Conservation (phyloP, 495 filamentous ascomycete genomes). For the Clavariopsis aquatica region DNA sequence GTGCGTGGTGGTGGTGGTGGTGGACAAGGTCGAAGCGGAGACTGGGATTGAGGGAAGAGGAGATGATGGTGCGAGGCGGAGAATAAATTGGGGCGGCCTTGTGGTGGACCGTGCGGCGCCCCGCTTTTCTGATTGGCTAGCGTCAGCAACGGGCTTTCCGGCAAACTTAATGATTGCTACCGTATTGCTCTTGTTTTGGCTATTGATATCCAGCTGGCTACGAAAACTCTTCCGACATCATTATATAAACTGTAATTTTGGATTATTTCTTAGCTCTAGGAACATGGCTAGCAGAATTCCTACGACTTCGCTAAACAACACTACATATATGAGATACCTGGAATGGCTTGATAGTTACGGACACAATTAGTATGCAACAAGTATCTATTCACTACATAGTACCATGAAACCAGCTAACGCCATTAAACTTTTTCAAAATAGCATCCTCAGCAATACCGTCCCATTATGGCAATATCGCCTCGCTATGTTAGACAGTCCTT, state of each 20-base stretch:
- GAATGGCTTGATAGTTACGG: too few relatives aligned
- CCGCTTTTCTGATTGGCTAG: not conserved
- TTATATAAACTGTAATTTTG: too few relatives aligned
- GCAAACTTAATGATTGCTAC: not conserved
- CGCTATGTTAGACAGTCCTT: conserved; percentile 19
- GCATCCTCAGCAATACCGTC: conserved; percentile 32
- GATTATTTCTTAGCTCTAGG: too few relatives aligned
- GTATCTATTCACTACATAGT: conserved; percentile 26
- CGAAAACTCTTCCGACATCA: too few relatives aligned
- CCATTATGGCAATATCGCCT: conserved; percentile 21
- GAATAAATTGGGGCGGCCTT: not conserved
- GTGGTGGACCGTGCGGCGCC: not conserved
- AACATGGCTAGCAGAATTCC: too few relatives aligned
- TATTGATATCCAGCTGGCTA: too few relatives aligned
- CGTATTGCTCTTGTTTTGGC: too few relatives aligned
- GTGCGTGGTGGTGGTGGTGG: conserved; percentile 1
- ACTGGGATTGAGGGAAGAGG: not conserved
- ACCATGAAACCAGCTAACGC: not conserved
- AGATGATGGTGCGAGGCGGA: not conserved
- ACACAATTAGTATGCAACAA: too few relatives aligned
- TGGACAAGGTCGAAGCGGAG: not conserved
- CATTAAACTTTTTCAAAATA: conserved; percentile 28
- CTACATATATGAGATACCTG: too few relatives aligned
- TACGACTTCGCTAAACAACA: too few relatives aligned
- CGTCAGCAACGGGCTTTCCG: not conserved